Base-by-base conservation (phyloP, 495 filamentous ascomycete species). In the Talaromyces ruber region DNA sequence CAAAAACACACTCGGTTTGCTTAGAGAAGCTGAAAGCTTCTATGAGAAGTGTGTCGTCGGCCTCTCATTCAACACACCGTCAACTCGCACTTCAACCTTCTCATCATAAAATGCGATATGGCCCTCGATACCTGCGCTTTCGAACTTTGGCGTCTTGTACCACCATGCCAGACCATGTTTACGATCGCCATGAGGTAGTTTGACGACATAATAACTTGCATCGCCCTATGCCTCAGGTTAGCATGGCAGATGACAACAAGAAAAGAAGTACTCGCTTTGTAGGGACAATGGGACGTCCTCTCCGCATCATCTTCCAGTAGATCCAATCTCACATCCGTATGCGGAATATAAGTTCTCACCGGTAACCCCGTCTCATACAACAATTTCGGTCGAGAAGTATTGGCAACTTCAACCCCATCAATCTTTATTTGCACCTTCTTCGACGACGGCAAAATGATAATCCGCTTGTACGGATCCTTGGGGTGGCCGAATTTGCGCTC, bases 391-490 rank as follows among this genome's bases (percentile, higher is more conserved):
- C 43, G 59, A 0, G 64, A 57, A 7, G 73, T 74, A 47, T 74
- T 64, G 1, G 85, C 84, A 8, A 85, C 64, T 0, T 71, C 65
- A 7, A 70, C 65, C 11, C 79, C 82, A 50, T 75, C 74, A 6
- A 86, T 60, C 28, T 72, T 71, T 62, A 85, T 70, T 12, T 72
- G 72, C 59, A 87, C 72, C 30, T 69, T 67, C 2, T 84, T 75
- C 0, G 69, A 68, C 0, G 82, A 84, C 11, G 71, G 68, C 12
- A 86, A 63, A 62, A 79, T 76, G 50, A 86, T 83, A 62, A 88
- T 75, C n/a, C 85, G 78, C 60, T 83, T 84, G 66, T 80, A 82
- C 0, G 84, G 84, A 65, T 86, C 82, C 62, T 85, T 86, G 6
- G 85, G 81, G 64, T 88, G 85, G 5, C 75, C 72, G 61, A 76